Base-by-base conservation (phyloP, 768 basidiomycete genomes). In the Infundibulicybe gibba region DNA sequence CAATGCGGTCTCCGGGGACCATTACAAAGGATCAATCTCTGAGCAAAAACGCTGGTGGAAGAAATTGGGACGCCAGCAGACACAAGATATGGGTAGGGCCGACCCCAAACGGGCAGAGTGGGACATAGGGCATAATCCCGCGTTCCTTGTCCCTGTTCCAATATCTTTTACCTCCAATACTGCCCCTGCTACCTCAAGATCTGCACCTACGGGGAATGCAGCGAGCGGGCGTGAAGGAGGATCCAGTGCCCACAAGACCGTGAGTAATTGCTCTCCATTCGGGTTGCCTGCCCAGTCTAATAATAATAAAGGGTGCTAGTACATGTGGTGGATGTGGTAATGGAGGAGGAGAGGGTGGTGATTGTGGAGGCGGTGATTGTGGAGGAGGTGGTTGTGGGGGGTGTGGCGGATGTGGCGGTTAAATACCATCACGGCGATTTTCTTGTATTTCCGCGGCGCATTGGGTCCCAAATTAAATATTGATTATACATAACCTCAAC, bases 131-230 rank as follows among this genome's bases (percentile, higher is more conserved):
- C 67, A 69, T 42, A 48, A 53, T 38, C 48, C 51, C 21, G 65
- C 73, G 32, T 77, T 76, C 52, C 58, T 77, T 21, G 40, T 65
- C 11, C 67, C 68, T n/a, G 63, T 75, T 35, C 73, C 75, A 43
- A 35, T 72, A 17, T 66, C 58, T 41, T 65, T 51, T 50, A 8
- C 25, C n/a, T 42, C 37, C 34, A 40, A 40, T 12, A 38, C 53
- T 8, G 4, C 25, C 25, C n/a, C n/a, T n/a, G n/a, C n/a, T 9
- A 45, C 43, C 5, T 41, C 48, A 16, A 52, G 57, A 14, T 67
- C 54, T 5, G 52, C 54, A 15, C 30, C 43, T 43, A 32, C 41
- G 5, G 54, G 53, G 8, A 45, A 45, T 33, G 49, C 8, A 8
- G 25, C n/a, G n/a, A 25, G 25, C 25, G 25, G 25, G 25, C 3